These are phyloP conservation scores for Quercus suber DNA, from an alignment of 306 rosid species.

Conservation along the genomic window DNA sequence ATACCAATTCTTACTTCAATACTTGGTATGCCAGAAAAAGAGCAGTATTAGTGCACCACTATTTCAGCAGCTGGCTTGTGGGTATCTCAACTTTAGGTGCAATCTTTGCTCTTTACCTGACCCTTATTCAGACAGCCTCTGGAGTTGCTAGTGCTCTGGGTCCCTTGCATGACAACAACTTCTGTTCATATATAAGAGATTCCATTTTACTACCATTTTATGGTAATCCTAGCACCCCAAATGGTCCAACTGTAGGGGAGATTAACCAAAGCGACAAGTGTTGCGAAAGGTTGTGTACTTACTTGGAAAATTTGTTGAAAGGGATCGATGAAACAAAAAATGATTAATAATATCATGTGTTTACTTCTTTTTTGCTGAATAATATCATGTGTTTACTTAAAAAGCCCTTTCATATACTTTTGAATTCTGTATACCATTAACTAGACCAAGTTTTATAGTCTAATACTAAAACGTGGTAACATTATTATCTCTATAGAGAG, in stretches of 20 bases:
- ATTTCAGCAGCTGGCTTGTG: conserved; percentile 44
- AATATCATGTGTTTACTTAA: no score
- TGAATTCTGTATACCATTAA: no score
- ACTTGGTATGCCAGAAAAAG: conserved; percentile 8
- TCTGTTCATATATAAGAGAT: neutral
- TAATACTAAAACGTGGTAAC: no score
- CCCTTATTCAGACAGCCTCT: conserved; percentile 27
- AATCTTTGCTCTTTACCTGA: conserved; percentile 26
- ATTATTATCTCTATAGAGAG: no score
- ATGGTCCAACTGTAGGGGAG: neutral
- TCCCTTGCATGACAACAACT: fast-evolving
- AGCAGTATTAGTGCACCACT: conserved; percentile 27
- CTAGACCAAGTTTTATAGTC: no score
- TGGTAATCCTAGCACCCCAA: neutral
- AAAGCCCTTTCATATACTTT: no score
- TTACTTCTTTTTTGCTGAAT: no score
- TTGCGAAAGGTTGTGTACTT: no score
- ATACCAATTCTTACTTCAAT: conserved; percentile 22
- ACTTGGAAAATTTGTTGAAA: no score
- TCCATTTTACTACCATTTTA: neutral
- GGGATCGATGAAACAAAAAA: no score
- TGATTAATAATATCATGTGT: no score
- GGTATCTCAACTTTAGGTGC: conserved; percentile 43
- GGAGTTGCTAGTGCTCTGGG: neutral
- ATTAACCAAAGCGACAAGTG: neutral